These are phyloP conservation scores for Clitopilus hobsonii DNA, from an alignment of 768 basidiomycete genomes.

Conservation along the genomic window DNA sequence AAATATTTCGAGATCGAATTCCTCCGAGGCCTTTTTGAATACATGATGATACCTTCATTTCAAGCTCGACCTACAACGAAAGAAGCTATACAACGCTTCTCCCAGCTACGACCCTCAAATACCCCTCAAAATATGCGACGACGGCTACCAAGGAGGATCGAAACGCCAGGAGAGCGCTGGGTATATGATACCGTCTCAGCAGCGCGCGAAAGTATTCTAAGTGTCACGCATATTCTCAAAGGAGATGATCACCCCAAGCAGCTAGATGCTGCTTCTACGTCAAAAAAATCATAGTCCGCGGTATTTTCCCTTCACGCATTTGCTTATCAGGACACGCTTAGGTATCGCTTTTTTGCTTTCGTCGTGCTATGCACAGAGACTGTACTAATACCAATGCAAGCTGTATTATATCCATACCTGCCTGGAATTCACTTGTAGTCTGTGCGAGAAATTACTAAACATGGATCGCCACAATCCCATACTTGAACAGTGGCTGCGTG, in stretches of 20 bases:
- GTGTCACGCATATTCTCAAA: neutral
- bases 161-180: constrained; percentile 1
- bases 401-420: too few species aligned
- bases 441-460: too few species aligned
- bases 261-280: too few species aligned
- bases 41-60: constrained; percentile 20
- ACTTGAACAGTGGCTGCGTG: too few species aligned
- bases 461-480: too few species aligned
- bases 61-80: constrained; percentile 18
- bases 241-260: neutral
- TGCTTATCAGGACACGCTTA: neutral
- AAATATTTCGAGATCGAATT: constrained; percentile 20
- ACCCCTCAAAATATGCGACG: constrained; percentile 5
- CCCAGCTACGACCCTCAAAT: constrained; percentile 3
- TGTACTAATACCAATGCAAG: neutral
- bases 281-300: too few species aligned
- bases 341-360: too few species aligned
- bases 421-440: too few species aligned
- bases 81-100: constrained; percentile 19
- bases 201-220: neutral
- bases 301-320: too few species aligned
- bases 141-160: constrained; percentile 8
- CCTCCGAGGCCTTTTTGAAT: constrained; percentile 17
- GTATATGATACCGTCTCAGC: constrained; percentile 2
- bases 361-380: too few species aligned